Conservation (phyloP, 2,329 filamentous ascomycete genomes). For the Albifimbria verrucaria region DNA sequence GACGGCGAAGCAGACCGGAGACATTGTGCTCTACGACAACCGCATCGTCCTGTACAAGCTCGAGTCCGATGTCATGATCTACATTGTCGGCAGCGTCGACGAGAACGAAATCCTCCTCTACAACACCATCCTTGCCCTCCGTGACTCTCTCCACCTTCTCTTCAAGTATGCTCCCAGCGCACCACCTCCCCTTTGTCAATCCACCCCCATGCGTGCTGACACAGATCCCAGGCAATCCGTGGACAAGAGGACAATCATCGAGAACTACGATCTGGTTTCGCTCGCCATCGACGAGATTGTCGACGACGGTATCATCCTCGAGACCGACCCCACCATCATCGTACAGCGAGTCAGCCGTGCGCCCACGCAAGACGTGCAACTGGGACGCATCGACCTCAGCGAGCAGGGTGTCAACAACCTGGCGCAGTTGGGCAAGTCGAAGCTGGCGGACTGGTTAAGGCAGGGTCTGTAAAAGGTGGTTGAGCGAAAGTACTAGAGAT, state of each 20-base stretch:
- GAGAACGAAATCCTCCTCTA: slow-evolving; percentile 98
- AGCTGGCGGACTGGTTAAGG: slow-evolving; percentile 85
- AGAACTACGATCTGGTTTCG: slow-evolving; percentile 96
- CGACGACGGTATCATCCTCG: slow-evolving; percentile 93
- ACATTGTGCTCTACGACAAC: slow-evolving; percentile 97
- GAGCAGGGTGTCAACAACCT: slow-evolving; percentile 94
- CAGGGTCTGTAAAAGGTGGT: slow-evolving; percentile 62
- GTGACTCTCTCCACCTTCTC: slow-evolving; percentile 84
- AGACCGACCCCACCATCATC: slow-evolving; percentile 94
- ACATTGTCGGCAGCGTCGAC: slow-evolving; percentile 84
- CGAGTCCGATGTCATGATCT: slow-evolving; percentile 95
- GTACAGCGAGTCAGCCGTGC: slow-evolving; percentile 89
- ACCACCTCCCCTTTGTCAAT: slow-evolving; percentile 8
- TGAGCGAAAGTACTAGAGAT: slow-evolving; percentile 1
- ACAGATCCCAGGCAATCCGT: slow-evolving; percentile 72
- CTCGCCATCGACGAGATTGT: slow-evolving; percentile 94
- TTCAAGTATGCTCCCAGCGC: slow-evolving; percentile 63
- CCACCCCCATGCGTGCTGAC: slow-evolving; percentile 6
- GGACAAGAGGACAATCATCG: slow-evolving; percentile 95
- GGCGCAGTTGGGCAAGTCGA: slow-evolving; percentile 89
- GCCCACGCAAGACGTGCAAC: slow-evolving; percentile 83
- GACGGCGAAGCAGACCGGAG: slow-evolving; percentile 90
- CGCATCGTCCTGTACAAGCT: slow-evolving; percentile 96
- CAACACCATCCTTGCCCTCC: slow-evolving; percentile 86
- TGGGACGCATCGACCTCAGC: slow-evolving; percentile 92